Conservation (phyloP, 225 moss, liverwort and hornwort genomes). For the Sphagnum contortum region DNA sequence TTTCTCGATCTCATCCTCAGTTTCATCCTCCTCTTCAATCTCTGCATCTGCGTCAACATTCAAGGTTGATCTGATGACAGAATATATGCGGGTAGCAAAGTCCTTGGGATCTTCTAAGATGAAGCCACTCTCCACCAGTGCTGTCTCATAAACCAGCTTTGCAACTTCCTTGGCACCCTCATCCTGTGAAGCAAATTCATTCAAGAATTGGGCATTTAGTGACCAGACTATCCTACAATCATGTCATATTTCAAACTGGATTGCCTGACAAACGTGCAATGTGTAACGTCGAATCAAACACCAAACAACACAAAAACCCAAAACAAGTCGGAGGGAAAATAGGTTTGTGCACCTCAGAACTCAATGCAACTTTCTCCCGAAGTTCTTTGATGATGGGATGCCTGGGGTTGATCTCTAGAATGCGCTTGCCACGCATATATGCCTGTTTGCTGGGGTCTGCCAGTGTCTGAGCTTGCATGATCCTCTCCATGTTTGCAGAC, state of each 20-base stretch:
- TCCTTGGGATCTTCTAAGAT: slow-evolving; percentile 83
- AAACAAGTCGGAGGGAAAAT: background rate
- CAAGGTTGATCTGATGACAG: slow-evolving; percentile 72
- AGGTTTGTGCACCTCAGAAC: slow-evolving; percentile 35
- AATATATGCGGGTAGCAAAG: slow-evolving; percentile 74
- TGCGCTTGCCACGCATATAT: slow-evolving; percentile 68
- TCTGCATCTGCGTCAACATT: slow-evolving; percentile 78
- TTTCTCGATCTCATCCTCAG: slow-evolving; percentile 70
- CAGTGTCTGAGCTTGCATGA: slow-evolving; percentile 78
- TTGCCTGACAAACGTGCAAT: slow-evolving; percentile 3
- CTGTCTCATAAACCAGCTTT: slow-evolving; percentile 76
- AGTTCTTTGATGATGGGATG: slow-evolving; percentile 80
- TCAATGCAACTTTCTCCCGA: slow-evolving; percentile 34
- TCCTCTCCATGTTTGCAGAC: slow-evolving; percentile 89
- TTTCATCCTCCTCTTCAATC: slow-evolving; percentile 56
- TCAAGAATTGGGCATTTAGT: slow-evolving; percentile 44
- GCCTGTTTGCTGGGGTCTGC: slow-evolving; percentile 63
- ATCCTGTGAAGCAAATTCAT: slow-evolving; percentile 73
- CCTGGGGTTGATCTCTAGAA: slow-evolving; percentile 66
- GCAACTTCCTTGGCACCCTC: slow-evolving; percentile 72
- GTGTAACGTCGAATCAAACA: background rate
- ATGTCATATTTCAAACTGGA: slow-evolving; percentile 44
- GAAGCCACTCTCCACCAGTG: slow-evolving; percentile 89
- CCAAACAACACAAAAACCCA: background rate
- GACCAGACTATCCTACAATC: slow-evolving; percentile 34